A percentile compares a stretch with the other conserved stretches of the same genome.
phyloP scores from a whole-genome alignment of 805 yeast genomes.

The Pichia paraexigua region DNA sequence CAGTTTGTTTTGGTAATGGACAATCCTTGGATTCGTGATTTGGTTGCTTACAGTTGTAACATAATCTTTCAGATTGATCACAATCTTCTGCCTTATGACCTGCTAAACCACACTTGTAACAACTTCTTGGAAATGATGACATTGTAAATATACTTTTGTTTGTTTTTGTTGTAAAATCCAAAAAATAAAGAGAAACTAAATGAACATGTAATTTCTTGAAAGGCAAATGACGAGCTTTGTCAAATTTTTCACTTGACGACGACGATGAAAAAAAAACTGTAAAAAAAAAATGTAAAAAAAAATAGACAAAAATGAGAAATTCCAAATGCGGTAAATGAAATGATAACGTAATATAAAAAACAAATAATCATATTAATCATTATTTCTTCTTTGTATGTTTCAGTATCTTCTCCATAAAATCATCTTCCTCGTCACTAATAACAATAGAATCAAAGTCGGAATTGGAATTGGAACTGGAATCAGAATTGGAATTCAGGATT shows the following conservation, averaged over 20 bases:
- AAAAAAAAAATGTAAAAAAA: no score
- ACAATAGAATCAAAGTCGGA: not conserved
- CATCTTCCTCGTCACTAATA: not conserved
- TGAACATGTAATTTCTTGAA: not conserved
- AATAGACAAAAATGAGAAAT: no score
- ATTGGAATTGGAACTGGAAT: not conserved
- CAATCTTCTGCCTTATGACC: conserved; percentile 90
- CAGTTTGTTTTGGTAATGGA: conserved; percentile 78
- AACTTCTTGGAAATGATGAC: conserved; percentile 50
- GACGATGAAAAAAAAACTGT: not conserved
- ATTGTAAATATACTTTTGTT: not conserved
- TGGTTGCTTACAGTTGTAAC: conserved; percentile 88
- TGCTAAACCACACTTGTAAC: conserved; percentile 87
- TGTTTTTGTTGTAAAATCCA: not conserved
- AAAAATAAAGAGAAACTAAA: not conserved
- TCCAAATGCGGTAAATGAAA: not conserved
- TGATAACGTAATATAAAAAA: no score
- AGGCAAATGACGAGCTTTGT: not conserved
- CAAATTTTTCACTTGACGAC: not conserved
- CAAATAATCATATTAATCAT: no score
- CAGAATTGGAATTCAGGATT: not conserved
- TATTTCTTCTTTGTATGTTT: not conserved
- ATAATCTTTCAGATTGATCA: conserved; percentile 73
- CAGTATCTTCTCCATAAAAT: not conserved
- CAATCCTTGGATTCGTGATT: conserved; percentile 88